Conservation (phyloP, 2,329 filamentous ascomycete genomes). For the Exophiala viscosa region DNA sequence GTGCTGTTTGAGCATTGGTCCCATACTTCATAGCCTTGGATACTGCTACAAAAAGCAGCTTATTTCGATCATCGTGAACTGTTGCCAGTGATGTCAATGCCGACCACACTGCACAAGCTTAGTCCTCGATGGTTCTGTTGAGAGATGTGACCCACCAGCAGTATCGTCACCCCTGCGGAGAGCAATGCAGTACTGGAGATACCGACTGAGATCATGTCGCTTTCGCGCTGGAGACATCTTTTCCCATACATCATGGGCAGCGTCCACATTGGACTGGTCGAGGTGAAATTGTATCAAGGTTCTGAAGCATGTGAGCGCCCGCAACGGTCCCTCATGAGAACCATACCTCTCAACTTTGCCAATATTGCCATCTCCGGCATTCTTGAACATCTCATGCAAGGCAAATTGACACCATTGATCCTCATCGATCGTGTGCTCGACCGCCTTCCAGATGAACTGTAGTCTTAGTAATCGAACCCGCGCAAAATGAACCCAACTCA, state of each 20-base stretch:
- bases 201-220: slow-evolving; percentile 50
- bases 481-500: slow-evolving; percentile 26
- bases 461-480: slow-evolving; percentile 5
- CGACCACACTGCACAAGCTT: slow-evolving; percentile 4
- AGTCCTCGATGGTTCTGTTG: background rate
- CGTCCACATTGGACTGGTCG: slow-evolving; percentile 52
- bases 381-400: slow-evolving; percentile 63
- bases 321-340: slow-evolving; percentile 30
- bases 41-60: slow-evolving; percentile 74
- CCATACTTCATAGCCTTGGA: slow-evolving; percentile 68
- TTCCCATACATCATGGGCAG: slow-evolving; percentile 55
- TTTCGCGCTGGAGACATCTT: slow-evolving; percentile 57
- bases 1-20: slow-evolving; percentile 58
- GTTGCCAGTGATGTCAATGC: slow-evolving; percentile 16
- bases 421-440: slow-evolving; percentile 58
- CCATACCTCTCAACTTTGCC: slow-evolving; percentile 61
- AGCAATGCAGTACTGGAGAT: slow-evolving; percentile 71
- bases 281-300: slow-evolving; percentile 71
- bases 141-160: slow-evolving; percentile 3
- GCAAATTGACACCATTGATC: slow-evolving; percentile 68
- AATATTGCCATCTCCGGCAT: slow-evolving; percentile 62
- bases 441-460: slow-evolving; percentile 75
- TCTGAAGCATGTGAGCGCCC: slow-evolving; percentile 41
- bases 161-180: slow-evolving; percentile 54
- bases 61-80: slow-evolving; percentile 45